Conservation (phyloP, 495 filamentous ascomycete species). For the Xylaria scruposa region DNA sequence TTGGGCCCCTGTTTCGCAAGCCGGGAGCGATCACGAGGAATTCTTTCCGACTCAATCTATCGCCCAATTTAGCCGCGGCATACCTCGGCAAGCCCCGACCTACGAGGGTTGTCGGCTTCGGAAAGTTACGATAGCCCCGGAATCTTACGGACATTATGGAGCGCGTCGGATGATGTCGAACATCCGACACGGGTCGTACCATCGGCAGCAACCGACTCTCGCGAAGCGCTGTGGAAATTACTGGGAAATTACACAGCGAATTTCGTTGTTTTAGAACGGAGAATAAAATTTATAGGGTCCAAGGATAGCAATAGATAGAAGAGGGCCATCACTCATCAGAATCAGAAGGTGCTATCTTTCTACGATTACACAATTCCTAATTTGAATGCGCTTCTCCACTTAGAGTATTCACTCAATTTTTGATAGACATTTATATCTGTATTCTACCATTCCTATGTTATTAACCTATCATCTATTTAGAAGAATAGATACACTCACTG, state of each 20-base stretch:
- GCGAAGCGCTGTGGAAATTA: background rate
- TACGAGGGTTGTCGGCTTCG: conserved; percentile 4
- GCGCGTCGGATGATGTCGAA: conserved; percentile 18
- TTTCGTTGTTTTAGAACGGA: background rate
- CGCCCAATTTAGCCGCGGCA: background rate
- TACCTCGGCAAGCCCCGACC: conserved; percentile 12
- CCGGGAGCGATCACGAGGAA: background rate
- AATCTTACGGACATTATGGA: conserved; percentile 9
- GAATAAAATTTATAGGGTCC: conserved; percentile 9
- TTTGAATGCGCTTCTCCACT: background rate
- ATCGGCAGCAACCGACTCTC: conserved; percentile 18
- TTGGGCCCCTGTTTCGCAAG: background rate
- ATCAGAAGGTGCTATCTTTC: background rate
- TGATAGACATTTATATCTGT: background rate
- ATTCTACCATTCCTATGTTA: background rate
- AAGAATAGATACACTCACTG: background rate
- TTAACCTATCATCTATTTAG: background rate
- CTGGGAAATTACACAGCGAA: background rate
- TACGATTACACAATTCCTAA: background rate
- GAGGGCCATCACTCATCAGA: background rate
- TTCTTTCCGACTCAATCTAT: conserved; percentile 9
- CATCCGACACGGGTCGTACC: conserved; percentile 18
- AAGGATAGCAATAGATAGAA: conserved; percentile 6
- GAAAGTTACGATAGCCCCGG: conserved; percentile 11
- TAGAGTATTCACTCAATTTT: background rate